Evolutionary conservation across 345 rosid species (phyloP).

Genomic region (Aquilaria malaccensis): DNA sequence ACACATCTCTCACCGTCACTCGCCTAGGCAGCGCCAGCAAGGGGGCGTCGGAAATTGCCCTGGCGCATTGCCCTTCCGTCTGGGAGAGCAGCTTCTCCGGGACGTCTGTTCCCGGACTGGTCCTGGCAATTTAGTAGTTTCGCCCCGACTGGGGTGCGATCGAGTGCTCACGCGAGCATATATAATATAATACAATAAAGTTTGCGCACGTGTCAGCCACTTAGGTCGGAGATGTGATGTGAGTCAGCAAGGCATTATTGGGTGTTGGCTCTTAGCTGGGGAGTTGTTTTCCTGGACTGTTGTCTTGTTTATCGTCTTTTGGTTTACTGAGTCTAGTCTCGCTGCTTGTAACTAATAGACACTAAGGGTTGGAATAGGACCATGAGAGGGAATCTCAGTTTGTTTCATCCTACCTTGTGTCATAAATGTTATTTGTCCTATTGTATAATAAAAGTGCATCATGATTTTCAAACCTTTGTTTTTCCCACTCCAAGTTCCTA

Average conservation of each 20-base stretch:
- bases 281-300: too few relatives aligned
- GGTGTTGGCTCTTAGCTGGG: neutral
- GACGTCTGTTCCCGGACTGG: constrained; percentile 89
- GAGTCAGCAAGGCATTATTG: neutral
- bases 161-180: constrained; percentile 19
- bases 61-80: constrained; percentile 51
- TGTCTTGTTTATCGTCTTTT: too few relatives aligned
- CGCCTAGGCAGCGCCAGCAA: constrained; percentile 37
- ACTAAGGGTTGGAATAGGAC: neutral
- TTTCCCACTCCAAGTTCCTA: too few relatives aligned
- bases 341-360: neutral
- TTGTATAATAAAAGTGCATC: too few relatives aligned
- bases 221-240: constrained; percentile 23
- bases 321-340: too few relatives aligned
- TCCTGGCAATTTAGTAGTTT: constrained; percentile 49
- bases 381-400: neutral
- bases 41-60: constrained; percentile 31
- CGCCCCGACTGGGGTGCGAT: neutral
- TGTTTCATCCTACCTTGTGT: too few relatives aligned
- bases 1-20: constrained; percentile 88
- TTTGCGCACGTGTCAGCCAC: constrained; percentile 10
- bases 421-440: too few relatives aligned
- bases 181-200: constrained; percentile 9
- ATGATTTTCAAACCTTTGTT: too few relatives aligned
- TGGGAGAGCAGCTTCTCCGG: constrained; percentile 96